Evolutionary conservation across 2,329 filamentous ascomycete genomes (phyloP).

Genomic region (Diaporthe vexans): DNA sequence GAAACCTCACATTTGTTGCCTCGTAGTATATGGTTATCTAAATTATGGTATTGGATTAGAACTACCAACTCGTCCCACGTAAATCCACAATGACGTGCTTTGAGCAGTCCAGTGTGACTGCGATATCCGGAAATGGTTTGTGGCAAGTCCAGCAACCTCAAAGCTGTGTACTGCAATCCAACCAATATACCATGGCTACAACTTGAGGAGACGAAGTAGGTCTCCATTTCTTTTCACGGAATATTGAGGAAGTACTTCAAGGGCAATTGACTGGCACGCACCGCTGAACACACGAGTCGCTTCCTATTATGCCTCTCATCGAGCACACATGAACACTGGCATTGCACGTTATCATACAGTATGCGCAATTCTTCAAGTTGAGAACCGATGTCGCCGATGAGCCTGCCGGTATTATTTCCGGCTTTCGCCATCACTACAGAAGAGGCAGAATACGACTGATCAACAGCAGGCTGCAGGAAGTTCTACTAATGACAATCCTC

Average conservation of each 20-base stretch:
- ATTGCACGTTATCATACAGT: no score
- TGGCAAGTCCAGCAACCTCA: background rate
- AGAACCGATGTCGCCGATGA: background rate
- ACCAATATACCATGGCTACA: background rate
- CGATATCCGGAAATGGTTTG: background rate
- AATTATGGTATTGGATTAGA: background rate
- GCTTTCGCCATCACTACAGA: background rate
- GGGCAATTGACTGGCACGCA: no score
- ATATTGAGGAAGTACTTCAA: no score
- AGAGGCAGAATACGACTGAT: background rate
- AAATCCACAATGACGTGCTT: slow-evolving; percentile 35
- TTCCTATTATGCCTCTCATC: background rate
- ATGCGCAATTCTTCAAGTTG: background rate
- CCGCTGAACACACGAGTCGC: no score
- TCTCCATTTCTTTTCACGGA: no score
- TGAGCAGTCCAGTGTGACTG: background rate
- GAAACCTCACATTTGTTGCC: background rate
- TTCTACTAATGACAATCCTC: background rate
- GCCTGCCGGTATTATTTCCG: slow-evolving; percentile 1
- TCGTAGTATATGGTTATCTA: background rate
- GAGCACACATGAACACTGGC: background rate
- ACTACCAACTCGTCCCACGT: background rate
- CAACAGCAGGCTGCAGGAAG: slow-evolving; percentile 33
- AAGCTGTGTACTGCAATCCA: no score
- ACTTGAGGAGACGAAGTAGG: background rate